phyloP scores from a whole-genome alignment of 2,329 filamentous ascomycete species.

The Stagonosporopsis vannaccii region DNA sequence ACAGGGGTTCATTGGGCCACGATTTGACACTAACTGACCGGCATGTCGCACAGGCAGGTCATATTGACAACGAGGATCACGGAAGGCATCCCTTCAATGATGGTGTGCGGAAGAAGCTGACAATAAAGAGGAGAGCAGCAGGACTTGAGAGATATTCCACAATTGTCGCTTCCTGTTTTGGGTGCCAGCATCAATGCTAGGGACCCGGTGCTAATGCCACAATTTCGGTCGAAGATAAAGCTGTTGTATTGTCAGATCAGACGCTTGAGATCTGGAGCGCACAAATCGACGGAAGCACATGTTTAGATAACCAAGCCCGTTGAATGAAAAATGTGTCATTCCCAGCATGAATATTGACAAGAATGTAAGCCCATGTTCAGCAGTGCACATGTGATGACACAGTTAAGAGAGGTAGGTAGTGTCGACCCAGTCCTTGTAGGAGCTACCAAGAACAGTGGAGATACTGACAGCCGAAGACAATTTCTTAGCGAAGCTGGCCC shows the following conservation, averaged over 20 bases:
- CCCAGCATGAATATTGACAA: slow-evolving; percentile 17
- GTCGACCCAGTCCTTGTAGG: slow-evolving; percentile 43
- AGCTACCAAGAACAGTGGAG: slow-evolving; percentile 53
- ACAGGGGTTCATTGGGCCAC: not conserved
- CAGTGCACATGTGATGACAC: not conserved
- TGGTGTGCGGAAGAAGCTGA: not conserved
- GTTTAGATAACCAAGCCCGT: too few relatives aligned
- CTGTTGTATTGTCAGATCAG: not conserved
- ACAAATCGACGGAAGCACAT: too few relatives aligned
- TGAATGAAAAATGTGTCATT: not conserved
- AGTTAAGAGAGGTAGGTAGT: slow-evolving; percentile 36
- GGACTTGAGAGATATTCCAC: not conserved
- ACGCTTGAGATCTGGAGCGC: slow-evolving; percentile 20
- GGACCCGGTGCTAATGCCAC: not conserved
- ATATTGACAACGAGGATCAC: not conserved
- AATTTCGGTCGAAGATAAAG: not conserved
- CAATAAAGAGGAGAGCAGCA: not conserved
- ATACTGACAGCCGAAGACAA: slow-evolving; percentile 54
- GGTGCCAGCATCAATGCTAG: not conserved
- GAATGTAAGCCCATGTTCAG: not conserved
- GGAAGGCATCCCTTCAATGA: not conserved
- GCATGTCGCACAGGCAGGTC: not conserved
- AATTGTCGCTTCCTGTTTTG: not conserved
- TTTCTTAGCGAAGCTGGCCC: slow-evolving; percentile 59
- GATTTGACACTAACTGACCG: not conserved